A percentile compares a stretch with the other conserved stretches of the same genome.
Conservation (phyloP, 169 alveolate genomes). For the Besnoitia besnoiti region DNA sequence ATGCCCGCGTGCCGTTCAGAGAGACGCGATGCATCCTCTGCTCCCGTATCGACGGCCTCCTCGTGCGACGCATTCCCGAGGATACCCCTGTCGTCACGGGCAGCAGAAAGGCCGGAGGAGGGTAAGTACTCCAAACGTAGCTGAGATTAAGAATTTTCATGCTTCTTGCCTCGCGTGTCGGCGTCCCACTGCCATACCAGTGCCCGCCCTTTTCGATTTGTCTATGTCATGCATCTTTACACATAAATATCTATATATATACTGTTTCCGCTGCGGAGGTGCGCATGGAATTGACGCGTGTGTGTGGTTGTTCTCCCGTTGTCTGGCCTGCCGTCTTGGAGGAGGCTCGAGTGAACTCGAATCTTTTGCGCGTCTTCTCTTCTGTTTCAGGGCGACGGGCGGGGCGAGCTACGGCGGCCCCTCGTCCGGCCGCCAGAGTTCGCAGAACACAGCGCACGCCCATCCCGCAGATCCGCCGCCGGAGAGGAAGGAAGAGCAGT, state of each 20-base stretch:
- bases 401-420: not conserved
- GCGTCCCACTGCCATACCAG: not conserved
- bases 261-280: not conserved
- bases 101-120: not conserved
- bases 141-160: not conserved
- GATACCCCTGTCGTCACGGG: not conserved
- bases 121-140: not conserved
- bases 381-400: not conserved
- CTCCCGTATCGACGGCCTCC: conserved; percentile 54
- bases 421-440: not conserved
- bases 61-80: conserved; percentile 20
- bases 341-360: not conserved
- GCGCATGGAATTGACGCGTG: not conserved
- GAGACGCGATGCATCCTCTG: conserved; percentile 45
- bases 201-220: not conserved
- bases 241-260: not conserved
- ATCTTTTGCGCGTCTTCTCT: not conserved
- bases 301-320: not conserved
- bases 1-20: not conserved
- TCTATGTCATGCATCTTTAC: too few relatives aligned
- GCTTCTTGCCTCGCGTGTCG: not conserved
- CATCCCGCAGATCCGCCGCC: not conserved
- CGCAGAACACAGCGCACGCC: not conserved
- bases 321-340: not conserved
- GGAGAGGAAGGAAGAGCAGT: conserved; percentile 2